Evolutionary conservation across 768 basidiomycete genomes (phyloP).

Genomic region (Termitomyces heimii): DNA sequence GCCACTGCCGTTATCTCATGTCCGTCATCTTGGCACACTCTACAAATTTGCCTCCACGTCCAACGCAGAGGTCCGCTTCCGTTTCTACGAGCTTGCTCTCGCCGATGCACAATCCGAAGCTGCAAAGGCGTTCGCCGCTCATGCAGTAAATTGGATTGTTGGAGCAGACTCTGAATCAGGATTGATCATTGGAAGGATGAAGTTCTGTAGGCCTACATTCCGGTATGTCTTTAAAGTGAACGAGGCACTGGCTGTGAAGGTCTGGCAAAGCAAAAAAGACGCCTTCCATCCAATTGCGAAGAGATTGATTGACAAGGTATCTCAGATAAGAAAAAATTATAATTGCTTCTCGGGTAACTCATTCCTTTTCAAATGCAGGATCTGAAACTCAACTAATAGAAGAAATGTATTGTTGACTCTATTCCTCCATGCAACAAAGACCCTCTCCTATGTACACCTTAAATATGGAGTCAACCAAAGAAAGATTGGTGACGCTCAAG

Average conservation of each 20-base stretch:
- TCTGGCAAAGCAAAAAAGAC: constrained; percentile 40
- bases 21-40: constrained; percentile 56
- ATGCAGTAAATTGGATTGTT: constrained; percentile 64
- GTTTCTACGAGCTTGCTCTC: constrained; percentile 74
- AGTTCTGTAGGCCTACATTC: constrained; percentile 74
- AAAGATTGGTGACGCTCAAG: neutral
- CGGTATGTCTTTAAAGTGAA: constrained; percentile 50
- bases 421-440: neutral
- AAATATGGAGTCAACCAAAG: neutral
- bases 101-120: constrained; percentile 38
- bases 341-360: neutral
- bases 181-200: constrained; percentile 75
- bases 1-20: constrained; percentile 53
- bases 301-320: constrained; percentile 70
- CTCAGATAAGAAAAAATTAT: neutral
- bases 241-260: constrained; percentile 40
- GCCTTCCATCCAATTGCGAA: constrained; percentile 76
- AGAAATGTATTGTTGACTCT: neutral
- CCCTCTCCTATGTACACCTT: neutral
- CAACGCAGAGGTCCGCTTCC: constrained; percentile 73
- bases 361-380: neutral
- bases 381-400: neutral
- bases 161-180: constrained; percentile 51
- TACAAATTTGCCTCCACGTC: constrained; percentile 40
- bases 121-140: constrained; percentile 42